Evolutionary conservation across 305 asterid genomes (phyloP).

Genomic region (Solanum hybrid): DNA sequence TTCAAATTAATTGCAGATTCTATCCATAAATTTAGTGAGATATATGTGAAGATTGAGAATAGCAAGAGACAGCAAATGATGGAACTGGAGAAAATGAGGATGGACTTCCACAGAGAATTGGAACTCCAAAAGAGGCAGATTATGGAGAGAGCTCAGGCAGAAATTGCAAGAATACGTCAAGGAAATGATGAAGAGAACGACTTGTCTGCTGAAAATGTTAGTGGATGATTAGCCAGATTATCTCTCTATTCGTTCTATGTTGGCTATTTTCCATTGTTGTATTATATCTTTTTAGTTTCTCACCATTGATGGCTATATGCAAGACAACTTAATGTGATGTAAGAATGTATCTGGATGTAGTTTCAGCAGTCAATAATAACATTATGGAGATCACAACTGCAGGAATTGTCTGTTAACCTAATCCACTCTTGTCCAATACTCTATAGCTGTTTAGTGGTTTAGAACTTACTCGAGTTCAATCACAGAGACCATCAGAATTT

Average conservation of each 20-base stretch:
- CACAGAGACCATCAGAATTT: neutral
- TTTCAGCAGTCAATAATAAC: neutral
- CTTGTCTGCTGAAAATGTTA: conserved; percentile 36
- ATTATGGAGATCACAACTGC: neutral
- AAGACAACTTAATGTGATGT: neutral
- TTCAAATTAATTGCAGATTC: conserved; percentile 64
- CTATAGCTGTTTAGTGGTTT: neutral
- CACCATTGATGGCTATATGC: neutral
- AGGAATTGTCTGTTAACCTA: neutral
- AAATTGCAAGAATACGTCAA: conserved; percentile 54
- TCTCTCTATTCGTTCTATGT: neutral
- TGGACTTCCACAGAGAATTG: conserved; percentile 74
- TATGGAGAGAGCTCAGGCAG: conserved; percentile 73
- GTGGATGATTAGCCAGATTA: conserved; percentile 21
- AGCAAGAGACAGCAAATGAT: conserved; percentile 65
- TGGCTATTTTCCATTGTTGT: conserved; percentile 23
- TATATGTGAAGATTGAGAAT: conserved; percentile 68
- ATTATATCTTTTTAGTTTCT: conserved; percentile 3
- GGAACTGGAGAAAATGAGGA: conserved; percentile 80
- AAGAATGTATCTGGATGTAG: conserved; percentile 1
- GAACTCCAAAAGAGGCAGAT: conserved; percentile 68
- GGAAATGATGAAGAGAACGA: conserved; percentile 50
- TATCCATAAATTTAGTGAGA: conserved; percentile 52
- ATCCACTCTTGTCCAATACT: neutral
- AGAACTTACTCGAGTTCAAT: neutral